phyloP scores from a whole-genome alignment of 768 basidiomycete genomes.

The Phanerochaete sordida region DNA sequence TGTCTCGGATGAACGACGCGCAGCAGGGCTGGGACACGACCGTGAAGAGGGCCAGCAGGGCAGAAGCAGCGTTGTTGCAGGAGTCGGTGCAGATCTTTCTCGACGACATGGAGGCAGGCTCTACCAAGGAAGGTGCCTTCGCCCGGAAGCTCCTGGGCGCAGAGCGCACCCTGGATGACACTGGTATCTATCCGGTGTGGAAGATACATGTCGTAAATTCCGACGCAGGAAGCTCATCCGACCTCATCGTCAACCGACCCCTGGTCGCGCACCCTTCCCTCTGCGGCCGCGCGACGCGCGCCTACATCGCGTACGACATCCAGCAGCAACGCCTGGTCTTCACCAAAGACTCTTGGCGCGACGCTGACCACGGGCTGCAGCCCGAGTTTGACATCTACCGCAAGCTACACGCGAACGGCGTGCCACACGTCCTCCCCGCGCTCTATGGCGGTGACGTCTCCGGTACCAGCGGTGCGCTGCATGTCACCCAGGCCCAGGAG shows the following conservation, averaged over 20 bases:
- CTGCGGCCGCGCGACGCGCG: neutral
- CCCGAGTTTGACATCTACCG: neutral
- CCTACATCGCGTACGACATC: neutral
- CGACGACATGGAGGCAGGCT: too few species aligned
- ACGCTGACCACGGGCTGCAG: neutral
- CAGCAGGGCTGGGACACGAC: too few species aligned
- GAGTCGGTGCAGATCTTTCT: too few species aligned
- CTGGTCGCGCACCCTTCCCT: neutral
- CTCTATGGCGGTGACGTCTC: conserved; percentile 4
- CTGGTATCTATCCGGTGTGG: neutral
- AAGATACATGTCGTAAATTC: neutral
- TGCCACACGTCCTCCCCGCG: neutral
- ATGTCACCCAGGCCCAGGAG: neutral
- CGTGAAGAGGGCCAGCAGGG: too few species aligned
- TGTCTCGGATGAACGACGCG: too few species aligned
- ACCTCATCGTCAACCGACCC: neutral
- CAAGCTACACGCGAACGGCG: neutral
- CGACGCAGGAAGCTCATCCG: neutral
- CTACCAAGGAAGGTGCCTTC: too few species aligned
- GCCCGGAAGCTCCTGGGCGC: neutral
- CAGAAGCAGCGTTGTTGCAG: too few species aligned
- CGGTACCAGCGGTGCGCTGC: neutral
- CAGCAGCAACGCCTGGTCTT: neutral
- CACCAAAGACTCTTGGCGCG: conserved; percentile 4
- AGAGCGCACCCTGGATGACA: neutral